phyloP scores from a whole-genome alignment of 2,329 filamentous ascomycete genomes.

The Hortaea werneckii region DNA sequence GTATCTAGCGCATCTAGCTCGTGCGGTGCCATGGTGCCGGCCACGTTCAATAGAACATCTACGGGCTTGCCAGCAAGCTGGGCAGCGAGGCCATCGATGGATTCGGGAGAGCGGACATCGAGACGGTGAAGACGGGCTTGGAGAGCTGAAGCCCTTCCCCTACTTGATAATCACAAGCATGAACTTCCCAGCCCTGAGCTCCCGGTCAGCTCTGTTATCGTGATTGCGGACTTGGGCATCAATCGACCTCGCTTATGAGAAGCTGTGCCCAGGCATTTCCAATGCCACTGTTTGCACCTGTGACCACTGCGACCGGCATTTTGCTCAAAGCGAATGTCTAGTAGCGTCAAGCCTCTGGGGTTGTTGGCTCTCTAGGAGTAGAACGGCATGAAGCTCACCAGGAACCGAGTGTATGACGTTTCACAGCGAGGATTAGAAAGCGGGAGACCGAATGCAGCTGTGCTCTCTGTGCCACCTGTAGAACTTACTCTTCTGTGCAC shows the following conservation, averaged over 20 bases:
- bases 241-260: slow-evolving; percentile 2
- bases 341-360: not conserved
- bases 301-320: slow-evolving; percentile 3
- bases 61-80: slow-evolving; percentile 22
- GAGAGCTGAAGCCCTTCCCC: slow-evolving; percentile 24
- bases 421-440: not conserved
- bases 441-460: not conserved
- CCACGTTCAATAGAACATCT: slow-evolving; percentile 31
- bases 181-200: slow-evolving; percentile 23
- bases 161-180: slow-evolving; percentile 22
- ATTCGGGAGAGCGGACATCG: slow-evolving; percentile 26
- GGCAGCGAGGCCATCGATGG: slow-evolving; percentile 26
- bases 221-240: not conserved
- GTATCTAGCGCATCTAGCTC: slow-evolving; percentile 27
- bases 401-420: not conserved
- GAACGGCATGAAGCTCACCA: not conserved
- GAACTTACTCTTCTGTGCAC: no score
- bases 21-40: slow-evolving; percentile 25
- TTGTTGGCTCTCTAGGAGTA: not conserved
- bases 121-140: slow-evolving; percentile 20
- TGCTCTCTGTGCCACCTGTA: no score
- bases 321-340: not conserved
- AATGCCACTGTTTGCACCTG: slow-evolving; percentile 3
- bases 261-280: slow-evolving; percentile 4
- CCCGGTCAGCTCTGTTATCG: not conserved